Conservation (phyloP, 441 rosid species). For the Populus hybrid region DNA sequence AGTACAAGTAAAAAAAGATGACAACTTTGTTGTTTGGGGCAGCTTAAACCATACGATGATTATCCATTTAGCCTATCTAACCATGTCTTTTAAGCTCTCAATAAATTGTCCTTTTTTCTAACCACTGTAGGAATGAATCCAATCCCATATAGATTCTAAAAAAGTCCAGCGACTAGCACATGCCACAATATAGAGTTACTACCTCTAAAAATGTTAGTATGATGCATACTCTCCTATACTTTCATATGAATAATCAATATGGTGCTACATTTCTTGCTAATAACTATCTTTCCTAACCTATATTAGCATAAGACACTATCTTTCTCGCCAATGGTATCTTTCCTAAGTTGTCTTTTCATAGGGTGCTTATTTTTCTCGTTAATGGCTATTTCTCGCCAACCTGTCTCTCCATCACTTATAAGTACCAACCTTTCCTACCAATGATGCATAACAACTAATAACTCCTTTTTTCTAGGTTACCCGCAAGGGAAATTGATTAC, state of each 20-base stretch:
- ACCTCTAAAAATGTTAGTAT: neutral
- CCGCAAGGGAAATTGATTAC: neutral
- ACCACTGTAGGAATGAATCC: neutral
- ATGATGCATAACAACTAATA: too few species aligned
- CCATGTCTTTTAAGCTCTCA: neutral
- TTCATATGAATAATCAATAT: neutral
- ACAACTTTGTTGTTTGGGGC: neutral
- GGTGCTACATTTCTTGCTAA: neutral
- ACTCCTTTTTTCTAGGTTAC: neutral
- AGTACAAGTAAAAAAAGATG: neutral
- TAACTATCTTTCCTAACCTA: neutral
- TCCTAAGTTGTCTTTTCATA: neutral
- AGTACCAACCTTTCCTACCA: too few species aligned
- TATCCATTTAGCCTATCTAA: neutral
- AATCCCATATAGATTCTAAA: neutral
- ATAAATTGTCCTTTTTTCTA: too few species aligned
- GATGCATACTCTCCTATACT: neutral
- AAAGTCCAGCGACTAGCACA: neutral
- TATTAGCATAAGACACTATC: too few species aligned
- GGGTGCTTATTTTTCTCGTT: too few species aligned
- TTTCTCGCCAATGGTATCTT: neutral
- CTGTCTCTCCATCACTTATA: too few species aligned
- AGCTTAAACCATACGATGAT: too few species aligned
- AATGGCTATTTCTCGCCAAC: too few species aligned
- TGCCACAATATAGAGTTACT: neutral